Evolutionary conservation across 495 filamentous ascomycete species (phyloP), one percentile per base, ranked within the genome.

Genomic region (Penicillium lagena): DNA sequence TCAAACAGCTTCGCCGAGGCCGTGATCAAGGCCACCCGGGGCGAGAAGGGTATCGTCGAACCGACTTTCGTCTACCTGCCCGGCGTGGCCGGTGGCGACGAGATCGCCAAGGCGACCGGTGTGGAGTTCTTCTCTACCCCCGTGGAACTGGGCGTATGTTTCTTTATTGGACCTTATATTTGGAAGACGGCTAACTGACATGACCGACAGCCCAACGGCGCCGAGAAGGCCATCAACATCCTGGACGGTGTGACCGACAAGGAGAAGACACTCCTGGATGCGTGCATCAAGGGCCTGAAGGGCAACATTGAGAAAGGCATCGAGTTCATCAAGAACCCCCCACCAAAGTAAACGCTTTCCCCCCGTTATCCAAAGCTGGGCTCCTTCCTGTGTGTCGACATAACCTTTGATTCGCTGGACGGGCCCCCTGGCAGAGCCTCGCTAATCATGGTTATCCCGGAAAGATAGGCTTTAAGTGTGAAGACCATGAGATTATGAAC

Each of bases 61-160:
- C 91, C 94, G 42, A 89, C 88, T 62, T 97, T 82, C 67, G 81
- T 98, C 66, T 95, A 97, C 73, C 82, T 97, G 14, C 83, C 88
- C 40, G 94, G 90, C 60, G 78, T 98, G 35, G 61, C 83, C 22
- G 94, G 94, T 46, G 94, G 94, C 57, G 83, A 89, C 32, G 88
- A 79, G 50, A 83, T 98, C 52, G 72, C 64, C 45, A 86, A 94
- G 75, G 83, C 78, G 42, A 85, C 81, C 47, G 91, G 90, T 54
- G 72, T 83, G 55, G 88, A 97, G 36, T 98, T 86, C 77, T 98
- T 98, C 78, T 96, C 93, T 36, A 88, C 90, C 44, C 91, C 90
- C 14, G 79, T 98, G 43, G 85, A 94, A 66, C 89, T 98, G 45
- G 93, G 91, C 55, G 89, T 95, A 87, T 71, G 85, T 76, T 43